Evolutionary conservation across 2,329 filamentous ascomycete genomes (phyloP).

Genomic region (Fusarium equiseti): DNA sequence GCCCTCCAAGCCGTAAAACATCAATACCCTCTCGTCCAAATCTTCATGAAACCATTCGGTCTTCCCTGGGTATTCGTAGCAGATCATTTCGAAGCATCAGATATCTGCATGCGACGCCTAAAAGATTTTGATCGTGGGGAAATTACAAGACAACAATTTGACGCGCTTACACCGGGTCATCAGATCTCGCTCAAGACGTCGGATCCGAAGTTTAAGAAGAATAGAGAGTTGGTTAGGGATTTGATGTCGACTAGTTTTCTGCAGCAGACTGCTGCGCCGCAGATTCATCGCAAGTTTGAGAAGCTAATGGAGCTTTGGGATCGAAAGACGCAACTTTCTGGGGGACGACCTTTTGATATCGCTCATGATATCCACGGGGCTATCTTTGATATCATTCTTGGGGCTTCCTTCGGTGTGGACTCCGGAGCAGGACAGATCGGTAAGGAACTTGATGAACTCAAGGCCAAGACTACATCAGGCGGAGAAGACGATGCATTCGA

Average conservation of each 20-base stretch:
- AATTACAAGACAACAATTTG: conserved; percentile 3
- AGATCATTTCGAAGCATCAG: conserved; percentile 32
- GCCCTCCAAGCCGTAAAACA: conserved; percentile 18
- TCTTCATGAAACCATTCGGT: conserved; percentile 30
- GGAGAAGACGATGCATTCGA: conserved; percentile 24
- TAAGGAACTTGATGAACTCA: conserved; percentile 20
- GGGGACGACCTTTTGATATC: conserved; percentile 49
- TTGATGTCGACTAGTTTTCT: conserved; percentile 34
- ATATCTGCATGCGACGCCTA: conserved; percentile 29
- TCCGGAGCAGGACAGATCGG: not conserved
- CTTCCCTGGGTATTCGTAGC: conserved; percentile 31
- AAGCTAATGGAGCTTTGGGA: conserved; percentile 51
- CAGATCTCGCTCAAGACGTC: conserved; percentile 27
- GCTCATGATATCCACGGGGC: conserved; percentile 48
- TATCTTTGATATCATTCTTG: conserved; percentile 50
- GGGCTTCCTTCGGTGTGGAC: conserved; percentile 47
- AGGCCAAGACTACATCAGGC: not conserved
- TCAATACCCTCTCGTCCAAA: conserved; percentile 25
- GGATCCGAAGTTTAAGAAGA: conserved; percentile 38
- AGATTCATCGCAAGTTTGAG: conserved; percentile 48
- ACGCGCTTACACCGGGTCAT: conserved; percentile 1
- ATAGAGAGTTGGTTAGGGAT: conserved; percentile 38
- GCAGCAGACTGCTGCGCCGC: conserved; percentile 47
- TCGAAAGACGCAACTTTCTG: conserved; percentile 44
- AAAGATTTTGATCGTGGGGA: conserved; percentile 36